Evolutionary conservation across 1,284 basidiomycete species (phyloP).

Genomic region (Xerocomus amazonicus): DNA sequence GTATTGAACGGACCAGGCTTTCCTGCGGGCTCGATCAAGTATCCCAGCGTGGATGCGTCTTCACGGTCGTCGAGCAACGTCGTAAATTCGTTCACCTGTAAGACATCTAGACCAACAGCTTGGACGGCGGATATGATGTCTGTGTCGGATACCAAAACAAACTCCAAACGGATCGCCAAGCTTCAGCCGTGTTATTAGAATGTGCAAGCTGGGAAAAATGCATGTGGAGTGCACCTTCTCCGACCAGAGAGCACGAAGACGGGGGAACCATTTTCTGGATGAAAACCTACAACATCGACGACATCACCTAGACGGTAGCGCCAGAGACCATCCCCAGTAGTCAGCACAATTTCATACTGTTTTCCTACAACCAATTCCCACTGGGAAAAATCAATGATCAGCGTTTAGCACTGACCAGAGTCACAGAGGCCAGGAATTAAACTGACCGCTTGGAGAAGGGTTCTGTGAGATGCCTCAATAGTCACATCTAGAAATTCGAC

Average conservation of each 20-base stretch:
- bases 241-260: background rate
- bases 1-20: background rate
- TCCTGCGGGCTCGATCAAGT: background rate
- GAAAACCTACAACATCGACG: conserved; percentile 23
- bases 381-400: background rate
- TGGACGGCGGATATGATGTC: background rate
- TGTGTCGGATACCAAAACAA: background rate
- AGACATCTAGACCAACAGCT: background rate
- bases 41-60: background rate
- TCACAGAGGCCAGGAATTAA: background rate
- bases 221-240: background rate
- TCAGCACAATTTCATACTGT: conserved; percentile 21
- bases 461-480: background rate
- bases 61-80: background rate
- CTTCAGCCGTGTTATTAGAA: too few species aligned
- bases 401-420: too few species aligned
- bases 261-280: conserved; percentile 13
- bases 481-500: background rate
- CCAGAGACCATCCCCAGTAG: conserved; percentile 25
- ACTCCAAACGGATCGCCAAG: too few species aligned
- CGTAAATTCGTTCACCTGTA: background rate
- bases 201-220: too few species aligned
- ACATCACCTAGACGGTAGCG: conserved; percentile 26
- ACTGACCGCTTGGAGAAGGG: background rate
- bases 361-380: background rate